Conservation (phyloP, 805 yeast genomes). For the Barnettozyma siamensis region DNA sequence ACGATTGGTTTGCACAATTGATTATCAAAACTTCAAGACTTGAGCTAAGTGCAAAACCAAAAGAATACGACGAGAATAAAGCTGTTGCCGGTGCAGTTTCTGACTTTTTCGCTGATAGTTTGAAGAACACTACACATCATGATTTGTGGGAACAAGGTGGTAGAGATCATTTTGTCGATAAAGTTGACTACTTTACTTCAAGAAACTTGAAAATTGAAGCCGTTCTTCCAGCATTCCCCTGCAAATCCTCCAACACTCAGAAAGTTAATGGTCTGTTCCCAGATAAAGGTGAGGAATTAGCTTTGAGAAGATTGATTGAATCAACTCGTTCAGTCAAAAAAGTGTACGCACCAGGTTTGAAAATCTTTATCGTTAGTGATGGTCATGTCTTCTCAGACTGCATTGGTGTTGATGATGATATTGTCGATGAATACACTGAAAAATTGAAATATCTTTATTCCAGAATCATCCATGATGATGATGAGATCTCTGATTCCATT, state of each 20-base stretch:
- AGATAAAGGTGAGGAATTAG: conserved; percentile 48
- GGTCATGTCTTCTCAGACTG: conserved; percentile 65
- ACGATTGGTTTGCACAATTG: conserved; percentile 34
- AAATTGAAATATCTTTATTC: conserved; percentile 39
- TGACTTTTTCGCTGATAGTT: conserved; percentile 37
- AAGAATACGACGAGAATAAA: conserved; percentile 7
- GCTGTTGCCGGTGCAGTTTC: conserved; percentile 30
- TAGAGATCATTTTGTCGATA: conserved; percentile 35
- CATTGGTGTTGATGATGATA: conserved; percentile 53
- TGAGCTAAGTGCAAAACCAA: conserved; percentile 18
- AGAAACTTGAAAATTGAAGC: conserved; percentile 45
- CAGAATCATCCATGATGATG: conserved; percentile 26
- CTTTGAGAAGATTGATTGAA: conserved; percentile 33
- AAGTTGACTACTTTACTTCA: conserved; percentile 43
- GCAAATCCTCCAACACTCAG: conserved; percentile 51
- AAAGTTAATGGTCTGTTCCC: conserved; percentile 47
- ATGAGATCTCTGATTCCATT: conserved; percentile 25
- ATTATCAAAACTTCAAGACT: conserved; percentile 32
- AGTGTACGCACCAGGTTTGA: conserved; percentile 50
- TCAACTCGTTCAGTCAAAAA: conserved; percentile 28
- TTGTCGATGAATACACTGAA: conserved; percentile 43
- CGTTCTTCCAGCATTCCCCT: conserved; percentile 60
- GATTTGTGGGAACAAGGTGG: conserved; percentile 50
- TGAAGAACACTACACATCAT: conserved; percentile 40
- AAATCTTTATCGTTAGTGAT: conserved; percentile 53